Evolutionary conservation across 495 filamentous ascomycete genomes (phyloP).

Genomic region (Xylaria nigripes): DNA sequence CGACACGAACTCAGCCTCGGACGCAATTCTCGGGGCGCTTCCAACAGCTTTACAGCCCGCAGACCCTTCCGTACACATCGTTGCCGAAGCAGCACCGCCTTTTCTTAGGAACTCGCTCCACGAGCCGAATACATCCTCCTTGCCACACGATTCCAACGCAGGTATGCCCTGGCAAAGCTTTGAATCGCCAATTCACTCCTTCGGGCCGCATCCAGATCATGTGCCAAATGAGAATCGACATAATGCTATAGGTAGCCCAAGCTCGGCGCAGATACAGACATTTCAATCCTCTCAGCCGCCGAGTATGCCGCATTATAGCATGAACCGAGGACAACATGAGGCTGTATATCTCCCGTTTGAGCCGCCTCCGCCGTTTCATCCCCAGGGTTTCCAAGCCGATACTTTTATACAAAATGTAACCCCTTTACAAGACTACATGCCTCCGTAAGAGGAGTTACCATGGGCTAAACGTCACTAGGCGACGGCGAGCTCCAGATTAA

Average conservation of each 20-base stretch:
- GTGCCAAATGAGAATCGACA: not conserved
- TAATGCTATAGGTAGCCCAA: not conserved
- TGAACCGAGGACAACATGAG: conserved; percentile 1
- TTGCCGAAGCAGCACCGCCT: conserved; percentile 1
- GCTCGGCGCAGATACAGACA: not conserved
- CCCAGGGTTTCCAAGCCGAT: not conserved
- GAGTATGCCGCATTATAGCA: not conserved
- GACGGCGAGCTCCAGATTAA: not conserved
- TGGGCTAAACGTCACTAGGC: not conserved
- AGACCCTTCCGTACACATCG: not conserved
- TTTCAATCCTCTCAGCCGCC: conserved; percentile 5
- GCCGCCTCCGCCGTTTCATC: conserved; percentile 1
- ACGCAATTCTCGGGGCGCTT: not conserved
- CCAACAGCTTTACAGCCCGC: conserved; percentile 1
- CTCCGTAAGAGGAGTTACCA: conserved; percentile 1
- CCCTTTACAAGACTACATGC: conserved; percentile 8
- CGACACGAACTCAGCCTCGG: not conserved
- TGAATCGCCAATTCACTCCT: conserved; percentile 8
- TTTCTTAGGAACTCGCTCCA: conserved; percentile 1
- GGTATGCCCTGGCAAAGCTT: conserved; percentile 11
- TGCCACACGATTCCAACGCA: not conserved
- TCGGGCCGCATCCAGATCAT: not conserved
- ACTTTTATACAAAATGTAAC: conserved; percentile 2
- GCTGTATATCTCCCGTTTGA: conserved; percentile 5
- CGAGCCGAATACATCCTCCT: not conserved